A percentile compares a stretch with the other conserved stretches of the same genome.
phyloP scores from a whole-genome alignment of 192 early-diverging fungal species.

The Backusella australiensis region DNA sequence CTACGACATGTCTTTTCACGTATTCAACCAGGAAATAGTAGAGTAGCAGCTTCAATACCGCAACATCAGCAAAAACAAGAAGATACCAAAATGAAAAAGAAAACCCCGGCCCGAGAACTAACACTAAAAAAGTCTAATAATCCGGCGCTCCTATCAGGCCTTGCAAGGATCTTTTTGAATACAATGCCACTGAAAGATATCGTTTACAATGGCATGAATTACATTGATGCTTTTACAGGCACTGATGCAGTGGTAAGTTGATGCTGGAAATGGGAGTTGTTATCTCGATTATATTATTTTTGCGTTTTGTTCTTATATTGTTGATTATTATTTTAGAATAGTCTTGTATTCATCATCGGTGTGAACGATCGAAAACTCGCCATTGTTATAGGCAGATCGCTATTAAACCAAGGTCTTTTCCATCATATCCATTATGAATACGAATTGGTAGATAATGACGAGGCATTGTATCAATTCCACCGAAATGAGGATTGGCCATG shows the following conservation, averaged over 20 bases:
- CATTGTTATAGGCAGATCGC: slow-evolving; percentile 79
- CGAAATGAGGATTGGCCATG: slow-evolving; percentile 4
- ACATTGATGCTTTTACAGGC: slow-evolving; percentile 82
- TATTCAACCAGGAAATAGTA: neutral
- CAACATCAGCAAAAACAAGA: neutral
- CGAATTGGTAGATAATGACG: slow-evolving; percentile 68
- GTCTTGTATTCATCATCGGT: slow-evolving; percentile 68
- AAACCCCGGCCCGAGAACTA: neutral
- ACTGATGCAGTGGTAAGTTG: slow-evolving; percentile 24
- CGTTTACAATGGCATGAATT: slow-evolving; percentile 67
- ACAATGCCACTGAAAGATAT: slow-evolving; percentile 57
- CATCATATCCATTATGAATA: slow-evolving; percentile 87
- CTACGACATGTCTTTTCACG: slow-evolving; percentile 1
- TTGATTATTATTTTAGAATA: slow-evolving; percentile 23
- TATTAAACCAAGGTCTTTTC: slow-evolving; percentile 88
- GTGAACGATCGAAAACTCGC: slow-evolving; percentile 86
- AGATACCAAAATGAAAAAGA: neutral
- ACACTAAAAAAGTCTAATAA: slow-evolving; percentile 26
- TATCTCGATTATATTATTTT: slow-evolving; percentile 53
- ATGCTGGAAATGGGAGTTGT: slow-evolving; percentile 46
- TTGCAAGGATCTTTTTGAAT: slow-evolving; percentile 61
- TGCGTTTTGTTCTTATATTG: neutral
- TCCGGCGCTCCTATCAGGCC: slow-evolving; percentile 67
- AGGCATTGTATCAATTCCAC: slow-evolving; percentile 80
- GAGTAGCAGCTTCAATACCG: neutral